Evolutionary conservation across 257 asterid genomes (phyloP), one percentile per base, ranked within the genome.

Genomic region (Plantago elongata): DNA sequence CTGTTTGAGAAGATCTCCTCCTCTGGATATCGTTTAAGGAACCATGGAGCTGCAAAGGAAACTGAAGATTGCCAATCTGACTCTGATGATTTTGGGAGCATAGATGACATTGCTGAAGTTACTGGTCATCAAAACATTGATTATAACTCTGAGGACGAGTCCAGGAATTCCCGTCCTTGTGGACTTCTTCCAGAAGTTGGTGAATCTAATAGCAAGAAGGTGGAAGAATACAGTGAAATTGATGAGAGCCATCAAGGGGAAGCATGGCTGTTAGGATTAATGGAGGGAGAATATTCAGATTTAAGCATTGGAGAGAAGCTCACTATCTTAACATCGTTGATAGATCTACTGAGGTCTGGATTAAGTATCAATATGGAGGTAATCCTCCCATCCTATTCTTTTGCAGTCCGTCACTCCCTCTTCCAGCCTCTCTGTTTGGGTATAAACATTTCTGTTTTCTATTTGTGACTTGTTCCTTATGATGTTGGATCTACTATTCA

Each of bases 191-290:
- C 16, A 55, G 70, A 72, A 74, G 73, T 30, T 62, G 61, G 63
- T 66, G 61, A 69, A 55, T 72, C 72, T 63, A 65, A 70, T 65
- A 57, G 57, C 51, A 64, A 73, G 27, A 65, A 54, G 70, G 57
- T 66, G 73, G 64, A 58, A 50, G 72, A 77, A 54, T 66, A 68
- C 63, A 74, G 81, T 61, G 99, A 87, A 84, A 93, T 93, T 74
- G 99, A 93, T 73, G 99, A 93, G 74, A 87, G 99, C 89, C 80
- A 87, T 77, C 79, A 95, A 42, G 99, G 96, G 73, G 97, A 93
- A 80, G 84, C 71, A 54, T 93, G 99, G 99, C 64, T 85, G 75
- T 72, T 87, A 65, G 97, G 96, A 68, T 81, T 93, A 54, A 82
- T 85, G 95, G 99, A 93, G 78, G 85, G 99, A 65, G 99, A 87